phyloP scores from a whole-genome alignment of 2,329 filamentous ascomycete species.

The Verticillium albo-atrum region DNA sequence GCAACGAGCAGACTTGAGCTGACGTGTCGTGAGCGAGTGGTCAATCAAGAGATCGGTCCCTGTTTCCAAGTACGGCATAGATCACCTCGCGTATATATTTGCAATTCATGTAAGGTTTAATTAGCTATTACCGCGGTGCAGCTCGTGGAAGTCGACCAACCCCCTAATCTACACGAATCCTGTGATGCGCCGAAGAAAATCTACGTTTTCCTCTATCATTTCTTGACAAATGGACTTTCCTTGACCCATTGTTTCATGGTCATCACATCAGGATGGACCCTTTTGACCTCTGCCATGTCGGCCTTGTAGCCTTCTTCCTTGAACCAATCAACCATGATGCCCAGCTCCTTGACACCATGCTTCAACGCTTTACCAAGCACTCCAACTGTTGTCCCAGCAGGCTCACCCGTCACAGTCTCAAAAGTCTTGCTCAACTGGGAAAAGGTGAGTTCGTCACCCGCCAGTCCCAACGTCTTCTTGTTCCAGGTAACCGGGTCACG shows the following conservation, averaged over 20 bases:
- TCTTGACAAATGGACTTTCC: slow-evolving; percentile 2
- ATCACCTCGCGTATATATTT: too few species aligned
- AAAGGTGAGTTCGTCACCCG: slow-evolving; percentile 1
- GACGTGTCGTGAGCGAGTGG: too few species aligned
- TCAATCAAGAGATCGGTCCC: too few species aligned
- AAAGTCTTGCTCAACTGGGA: not conserved
- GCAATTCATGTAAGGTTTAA: too few species aligned
- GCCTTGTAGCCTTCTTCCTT: slow-evolving; percentile 4
- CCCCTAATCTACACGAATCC: too few species aligned
- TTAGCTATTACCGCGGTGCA: too few species aligned
- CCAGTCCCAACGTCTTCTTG: not conserved
- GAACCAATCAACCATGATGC: slow-evolving; percentile 3
- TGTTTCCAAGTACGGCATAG: too few species aligned
- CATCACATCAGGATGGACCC: not conserved
- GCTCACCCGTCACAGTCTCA: not conserved
- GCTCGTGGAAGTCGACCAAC: too few species aligned
- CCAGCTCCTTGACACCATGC: not conserved
- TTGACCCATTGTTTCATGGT: slow-evolving; percentile 2
- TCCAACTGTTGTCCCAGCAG: not conserved
- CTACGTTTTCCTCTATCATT: not conserved
- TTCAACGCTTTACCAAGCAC: slow-evolving; percentile 1
- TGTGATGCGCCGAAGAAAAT: not conserved
- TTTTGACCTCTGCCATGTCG: not conserved
- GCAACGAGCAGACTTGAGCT: too few species aligned
- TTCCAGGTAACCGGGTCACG: slow-evolving; percentile 17